Conservation (phyloP, 2,329 filamentous ascomycete genomes). For the Juglanconis juglandina region DNA sequence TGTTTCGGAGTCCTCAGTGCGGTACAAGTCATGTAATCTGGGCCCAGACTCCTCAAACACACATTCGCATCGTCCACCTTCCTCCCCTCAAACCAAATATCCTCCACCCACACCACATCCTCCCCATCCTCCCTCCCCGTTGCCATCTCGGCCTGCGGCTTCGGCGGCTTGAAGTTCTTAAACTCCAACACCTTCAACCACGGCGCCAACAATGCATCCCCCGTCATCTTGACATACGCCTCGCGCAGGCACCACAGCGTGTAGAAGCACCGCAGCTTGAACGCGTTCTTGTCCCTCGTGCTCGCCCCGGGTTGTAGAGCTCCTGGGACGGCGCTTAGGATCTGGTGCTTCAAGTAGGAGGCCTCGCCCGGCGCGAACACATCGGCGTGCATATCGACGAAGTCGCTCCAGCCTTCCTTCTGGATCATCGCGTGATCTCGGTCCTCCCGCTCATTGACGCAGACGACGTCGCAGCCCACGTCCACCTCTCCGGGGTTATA, state of each 20-base stretch:
- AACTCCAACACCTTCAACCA: constrained; percentile 74
- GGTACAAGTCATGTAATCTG: constrained; percentile 53
- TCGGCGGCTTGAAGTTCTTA: constrained; percentile 56
- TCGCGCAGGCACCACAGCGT: constrained; percentile 77
- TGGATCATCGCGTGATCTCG: constrained; percentile 57
- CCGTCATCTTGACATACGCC: constrained; percentile 79
- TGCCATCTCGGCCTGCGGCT: constrained; percentile 24
- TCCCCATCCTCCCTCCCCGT: constrained; percentile 26
- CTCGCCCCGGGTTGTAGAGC: constrained; percentile 25
- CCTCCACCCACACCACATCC: constrained; percentile 32
- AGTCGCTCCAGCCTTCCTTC: constrained; percentile 59
- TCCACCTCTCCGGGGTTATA: constrained; percentile 32
- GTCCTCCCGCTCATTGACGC: constrained; percentile 64
- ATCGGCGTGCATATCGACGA: constrained; percentile 69
- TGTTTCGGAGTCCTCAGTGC: constrained; percentile 41
- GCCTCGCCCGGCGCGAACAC: constrained; percentile 65
- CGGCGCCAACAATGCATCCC: constrained; percentile 69
- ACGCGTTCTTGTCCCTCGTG: constrained; percentile 46
- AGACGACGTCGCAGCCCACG: constrained; percentile 74
- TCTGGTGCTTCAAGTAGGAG: constrained; percentile 53
- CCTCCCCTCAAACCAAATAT: constrained; percentile 38
- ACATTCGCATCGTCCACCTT: constrained; percentile 40
- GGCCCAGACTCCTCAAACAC: constrained; percentile 40
- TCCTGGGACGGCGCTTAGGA: constrained; percentile 25
- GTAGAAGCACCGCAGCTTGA: constrained; percentile 68